phyloP scores from a whole-genome alignment of 1,284 basidiomycete species.

The Earliella scabrosa region DNA sequence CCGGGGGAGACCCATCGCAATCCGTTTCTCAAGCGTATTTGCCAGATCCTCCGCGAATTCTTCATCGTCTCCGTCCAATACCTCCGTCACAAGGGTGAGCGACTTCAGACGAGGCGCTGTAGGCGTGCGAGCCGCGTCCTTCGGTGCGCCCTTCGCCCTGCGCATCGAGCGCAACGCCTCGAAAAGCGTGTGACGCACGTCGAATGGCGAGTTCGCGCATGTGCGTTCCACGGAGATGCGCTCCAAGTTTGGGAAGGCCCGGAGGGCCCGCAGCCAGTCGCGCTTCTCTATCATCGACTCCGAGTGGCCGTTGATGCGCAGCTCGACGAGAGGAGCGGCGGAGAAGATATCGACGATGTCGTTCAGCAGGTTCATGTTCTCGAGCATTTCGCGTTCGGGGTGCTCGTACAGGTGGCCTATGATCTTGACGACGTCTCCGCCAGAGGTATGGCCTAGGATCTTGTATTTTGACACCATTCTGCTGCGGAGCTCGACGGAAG shows the following conservation, averaged over 20 bases:
- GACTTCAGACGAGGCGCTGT: not conserved
- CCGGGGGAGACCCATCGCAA: too few species aligned
- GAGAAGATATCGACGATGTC: not conserved
- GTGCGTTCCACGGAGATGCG: not conserved
- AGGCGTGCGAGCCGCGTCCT: not conserved
- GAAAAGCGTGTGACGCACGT: conserved; percentile 2
- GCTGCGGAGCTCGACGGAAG: not conserved
- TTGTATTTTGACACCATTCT: not conserved
- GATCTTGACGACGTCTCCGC: not conserved
- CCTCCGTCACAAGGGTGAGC: not conserved
- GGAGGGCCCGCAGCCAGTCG: conserved; percentile 1
- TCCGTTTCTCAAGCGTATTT: not conserved
- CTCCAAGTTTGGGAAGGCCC: conserved; percentile 1
- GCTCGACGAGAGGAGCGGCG: not conserved
- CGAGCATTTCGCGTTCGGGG: not conserved
- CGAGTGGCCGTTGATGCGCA: not conserved
- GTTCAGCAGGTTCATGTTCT: not conserved
- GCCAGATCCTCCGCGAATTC: not conserved
- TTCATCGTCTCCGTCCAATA: not conserved
- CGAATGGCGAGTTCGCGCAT: not conserved
- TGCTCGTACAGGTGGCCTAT: not conserved
- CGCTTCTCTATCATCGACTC: not conserved
- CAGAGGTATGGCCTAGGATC: not conserved
- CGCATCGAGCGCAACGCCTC: not conserved
- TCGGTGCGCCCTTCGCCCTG: not conserved